These are phyloP conservation scores for Solanum bukasovii DNA, from an alignment of 257 asterid genomes.

Conservation along the genomic window DNA sequence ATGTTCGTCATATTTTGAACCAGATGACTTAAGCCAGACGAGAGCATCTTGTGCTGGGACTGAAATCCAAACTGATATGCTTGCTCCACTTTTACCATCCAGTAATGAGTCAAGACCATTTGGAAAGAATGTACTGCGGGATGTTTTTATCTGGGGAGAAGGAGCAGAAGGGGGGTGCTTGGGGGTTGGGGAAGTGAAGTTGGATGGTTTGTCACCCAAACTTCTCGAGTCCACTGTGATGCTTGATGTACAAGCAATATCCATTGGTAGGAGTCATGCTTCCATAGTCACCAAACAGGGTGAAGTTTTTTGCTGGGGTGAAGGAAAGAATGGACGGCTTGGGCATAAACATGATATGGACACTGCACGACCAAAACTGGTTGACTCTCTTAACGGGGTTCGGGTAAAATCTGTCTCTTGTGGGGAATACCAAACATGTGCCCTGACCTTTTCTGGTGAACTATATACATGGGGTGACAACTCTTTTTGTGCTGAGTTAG, in stretches of 20 bases:
- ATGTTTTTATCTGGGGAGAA: conserved; percentile 40
- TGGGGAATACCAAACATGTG: conserved; percentile 36
- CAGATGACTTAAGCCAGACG: conserved; percentile 8
- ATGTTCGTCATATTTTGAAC: conserved; percentile 15
- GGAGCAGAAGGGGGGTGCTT: conserved; percentile 30
- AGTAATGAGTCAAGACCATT: conserved; percentile 1
- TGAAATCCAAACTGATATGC: conserved; percentile 4
- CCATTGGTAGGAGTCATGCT: conserved; percentile 32
- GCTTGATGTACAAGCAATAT: conserved; percentile 28
- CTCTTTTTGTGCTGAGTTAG: conserved; percentile 10
- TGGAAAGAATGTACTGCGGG: conserved; percentile 21
- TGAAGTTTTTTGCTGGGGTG: conserved; percentile 43
- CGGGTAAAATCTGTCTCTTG: conserved; percentile 21
- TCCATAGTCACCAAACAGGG: conserved; percentile 37
- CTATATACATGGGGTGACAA: conserved; percentile 34
- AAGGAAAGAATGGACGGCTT: conserved; percentile 35
- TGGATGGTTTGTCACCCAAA: conserved; percentile 37
- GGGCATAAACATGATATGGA: conserved; percentile 34
- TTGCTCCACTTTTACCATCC: conserved; percentile 2
- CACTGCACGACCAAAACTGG: conserved; percentile 16
- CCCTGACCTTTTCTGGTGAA: conserved; percentile 30
- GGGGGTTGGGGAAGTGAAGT: conserved; percentile 15
- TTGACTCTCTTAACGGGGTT: conserved; percentile 21
- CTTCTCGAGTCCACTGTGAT: conserved; percentile 30
- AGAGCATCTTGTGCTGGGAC: conserved; percentile 1